Evolutionary conservation across 352 stramenopile species (phyloP), one percentile per base, ranked within the genome.

Genomic region (Blastocystis sp.): DNA sequence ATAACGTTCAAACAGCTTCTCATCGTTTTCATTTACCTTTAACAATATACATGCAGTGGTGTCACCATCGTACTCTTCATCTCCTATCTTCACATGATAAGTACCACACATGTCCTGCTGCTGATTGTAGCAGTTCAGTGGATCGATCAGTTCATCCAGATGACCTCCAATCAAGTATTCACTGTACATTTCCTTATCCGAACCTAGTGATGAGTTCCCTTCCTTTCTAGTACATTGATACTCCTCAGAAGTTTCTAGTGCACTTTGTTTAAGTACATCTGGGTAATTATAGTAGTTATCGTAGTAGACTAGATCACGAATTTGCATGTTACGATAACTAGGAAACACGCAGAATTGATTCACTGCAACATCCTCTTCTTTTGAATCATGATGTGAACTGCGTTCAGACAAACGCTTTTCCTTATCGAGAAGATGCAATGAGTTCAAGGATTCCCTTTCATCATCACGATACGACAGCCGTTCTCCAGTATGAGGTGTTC

Each of bases 71-170:
- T 84, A 84, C 34, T 54, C 47, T 66, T 66, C 47, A 45, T 64
- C 15, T 6, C 62, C 41, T 4, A 68, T 11, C 37, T 43, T 29
- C 37, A 84, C 53, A 43, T 29, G 47, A 29, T 66, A 84, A 15
- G 23, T 43, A 9, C 20, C 73, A n/a, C 50, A 34, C 73, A 84
- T 84, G 11, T 84, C 50, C 15, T 84, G 47, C 26, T 84, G 73
- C 29, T 84, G 45, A n/a, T 39, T 43, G 3, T 18, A 59, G 20
- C 73, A 84, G 2, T 26, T 53, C 39, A 54, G 4, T 23, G 73
- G 47, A 23, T 84, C 73, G 39, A 84, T 69, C 50, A 23, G 20
- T 23, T 84, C 73, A 23, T 84, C 73, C 45, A 84, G 50, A 29
- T n/a, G 47, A 3, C 13, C 53, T 26, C 15, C 18, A 15, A 26